phyloP scores from a whole-genome alignment of 2,329 filamentous ascomycete species.

The Fusarium xyrophilum region DNA sequence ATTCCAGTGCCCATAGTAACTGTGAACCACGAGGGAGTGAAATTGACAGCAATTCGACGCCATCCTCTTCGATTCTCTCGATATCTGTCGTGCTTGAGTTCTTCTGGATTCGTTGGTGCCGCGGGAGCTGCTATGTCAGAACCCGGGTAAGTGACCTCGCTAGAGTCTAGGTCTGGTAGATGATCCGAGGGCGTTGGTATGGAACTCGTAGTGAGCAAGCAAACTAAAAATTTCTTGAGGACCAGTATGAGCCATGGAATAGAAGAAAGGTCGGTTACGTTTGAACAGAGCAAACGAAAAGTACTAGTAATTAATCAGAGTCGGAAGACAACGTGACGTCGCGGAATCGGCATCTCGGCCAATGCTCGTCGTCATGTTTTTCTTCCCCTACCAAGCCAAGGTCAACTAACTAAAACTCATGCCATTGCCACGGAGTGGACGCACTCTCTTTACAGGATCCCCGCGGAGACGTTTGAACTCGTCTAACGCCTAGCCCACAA shows the following conservation, averaged over 20 bases:
- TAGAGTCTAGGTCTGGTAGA: slow-evolving; percentile 4
- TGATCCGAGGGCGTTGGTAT: neutral
- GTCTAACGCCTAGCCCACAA: slow-evolving; percentile 6
- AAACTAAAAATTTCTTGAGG: neutral
- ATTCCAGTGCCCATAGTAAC: slow-evolving; percentile 71
- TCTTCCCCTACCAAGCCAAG: neutral
- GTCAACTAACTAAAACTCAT: neutral
- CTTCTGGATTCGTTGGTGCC: neutral
- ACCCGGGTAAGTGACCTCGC: slow-evolving; percentile 10
- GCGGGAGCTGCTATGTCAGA: neutral
- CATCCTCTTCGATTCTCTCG: slow-evolving; percentile 12
- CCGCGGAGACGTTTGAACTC: slow-evolving; percentile 15
- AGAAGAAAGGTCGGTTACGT: neutral
- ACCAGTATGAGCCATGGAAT: neutral
- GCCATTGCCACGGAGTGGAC: neutral
- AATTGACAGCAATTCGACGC: slow-evolving; percentile 20
- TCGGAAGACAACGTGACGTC: slow-evolving; percentile 7
- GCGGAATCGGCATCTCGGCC: slow-evolving; percentile 21
- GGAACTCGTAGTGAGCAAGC: slow-evolving; percentile 3
- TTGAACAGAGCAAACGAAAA: neutral
- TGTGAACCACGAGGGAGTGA: slow-evolving; percentile 44
- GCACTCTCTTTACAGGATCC: slow-evolving; percentile 1
- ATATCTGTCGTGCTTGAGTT: neutral
- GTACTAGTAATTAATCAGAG: neutral
- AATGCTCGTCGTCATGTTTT: slow-evolving; percentile 2